Evolutionary conservation across 2,329 filamentous ascomycete genomes (phyloP).

Genomic region (Ophiosphaerella herpotricha): DNA sequence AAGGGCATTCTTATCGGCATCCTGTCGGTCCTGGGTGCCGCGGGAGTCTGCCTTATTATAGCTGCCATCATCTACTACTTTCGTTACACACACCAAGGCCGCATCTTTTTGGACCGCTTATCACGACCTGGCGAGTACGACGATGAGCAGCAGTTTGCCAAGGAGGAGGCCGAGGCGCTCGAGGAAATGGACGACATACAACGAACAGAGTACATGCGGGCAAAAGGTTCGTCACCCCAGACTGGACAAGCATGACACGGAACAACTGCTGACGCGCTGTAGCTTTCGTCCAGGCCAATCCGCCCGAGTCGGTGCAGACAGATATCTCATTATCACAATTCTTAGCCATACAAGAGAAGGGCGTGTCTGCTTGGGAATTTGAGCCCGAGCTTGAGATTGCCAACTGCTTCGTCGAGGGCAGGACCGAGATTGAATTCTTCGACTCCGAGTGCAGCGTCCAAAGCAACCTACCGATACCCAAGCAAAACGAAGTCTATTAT

Average conservation of each 20-base stretch:
- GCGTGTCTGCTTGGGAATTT: slow-evolving; percentile 99
- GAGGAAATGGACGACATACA: slow-evolving; percentile 95
- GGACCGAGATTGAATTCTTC: slow-evolving; percentile 98
- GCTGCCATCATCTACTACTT: slow-evolving; percentile 90
- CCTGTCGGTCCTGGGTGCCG: slow-evolving; percentile 90
- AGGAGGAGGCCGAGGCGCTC: slow-evolving; percentile 92
- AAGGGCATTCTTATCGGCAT: slow-evolving; percentile 92
- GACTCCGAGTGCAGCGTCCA: slow-evolving; percentile 97
- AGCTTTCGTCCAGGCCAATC: slow-evolving; percentile 95
- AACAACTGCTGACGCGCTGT: slow-evolving; percentile 10
- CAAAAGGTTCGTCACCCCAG: slow-evolving; percentile 71
- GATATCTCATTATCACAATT: slow-evolving; percentile 98
- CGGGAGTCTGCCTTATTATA: slow-evolving; percentile 78
- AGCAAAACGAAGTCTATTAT: slow-evolving; percentile 99
- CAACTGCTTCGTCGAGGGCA: slow-evolving; percentile 95
- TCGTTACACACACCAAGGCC: slow-evolving; percentile 82
- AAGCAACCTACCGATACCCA: slow-evolving; percentile 94
- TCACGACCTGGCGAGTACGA: slow-evolving; percentile 95
- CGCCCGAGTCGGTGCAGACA: slow-evolving; percentile 91
- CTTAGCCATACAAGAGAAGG: slow-evolving; percentile 97
- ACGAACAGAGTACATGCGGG: slow-evolving; percentile 86
- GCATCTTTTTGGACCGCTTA: slow-evolving; percentile 92
- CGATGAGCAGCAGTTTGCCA: slow-evolving; percentile 91
- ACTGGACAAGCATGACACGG: too few species aligned
- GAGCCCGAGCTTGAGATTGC: slow-evolving; percentile 98